Evolutionary conservation across 768 basidiomycete species (phyloP).

Genomic region (Dioszegia crocea): DNA sequence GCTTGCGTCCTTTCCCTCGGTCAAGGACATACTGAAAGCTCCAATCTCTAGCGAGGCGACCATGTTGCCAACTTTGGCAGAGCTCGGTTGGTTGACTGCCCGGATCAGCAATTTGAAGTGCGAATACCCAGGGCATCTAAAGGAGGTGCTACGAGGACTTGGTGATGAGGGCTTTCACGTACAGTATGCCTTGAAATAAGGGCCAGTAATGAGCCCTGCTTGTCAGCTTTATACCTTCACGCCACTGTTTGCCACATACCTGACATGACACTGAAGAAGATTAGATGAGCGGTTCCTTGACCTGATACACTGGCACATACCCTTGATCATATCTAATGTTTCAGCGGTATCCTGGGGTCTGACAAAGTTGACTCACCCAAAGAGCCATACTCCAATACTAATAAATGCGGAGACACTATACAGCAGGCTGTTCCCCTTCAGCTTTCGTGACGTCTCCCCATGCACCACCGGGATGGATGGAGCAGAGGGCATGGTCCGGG

Average conservation of each 20-base stretch:
- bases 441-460: constrained; percentile 31
- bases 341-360: not conserved
- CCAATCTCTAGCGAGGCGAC: constrained; percentile 92
- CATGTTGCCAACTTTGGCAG: constrained; percentile 56
- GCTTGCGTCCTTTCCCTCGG: not conserved
- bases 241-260: constrained; percentile 50
- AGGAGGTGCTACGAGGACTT: no score
- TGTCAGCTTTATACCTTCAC: not conserved
- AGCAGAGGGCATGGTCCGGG: constrained; percentile 26
- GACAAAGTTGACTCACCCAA: constrained; percentile 39
- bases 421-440: constrained; percentile 41
- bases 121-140: no score
- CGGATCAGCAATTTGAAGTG: no score
- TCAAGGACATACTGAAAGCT: constrained; percentile 73
- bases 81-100: constrained; percentile 65
- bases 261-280: constrained; percentile 41
- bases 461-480: constrained; percentile 39
- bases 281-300: not conserved
- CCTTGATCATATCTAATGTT: constrained; percentile 45
- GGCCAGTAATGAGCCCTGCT: constrained; percentile 70
- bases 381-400: constrained; percentile 49
- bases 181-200: constrained; percentile 43
- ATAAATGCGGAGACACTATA: constrained; percentile 47
- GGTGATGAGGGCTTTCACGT: constrained; percentile 27
- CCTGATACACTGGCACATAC: constrained; percentile 16